A percentile compares a stretch with the other conserved stretches of the same genome.
Conservation (phyloP, 2,329 filamentous ascomycete species). For the Phyllosticta citrichinensis region DNA sequence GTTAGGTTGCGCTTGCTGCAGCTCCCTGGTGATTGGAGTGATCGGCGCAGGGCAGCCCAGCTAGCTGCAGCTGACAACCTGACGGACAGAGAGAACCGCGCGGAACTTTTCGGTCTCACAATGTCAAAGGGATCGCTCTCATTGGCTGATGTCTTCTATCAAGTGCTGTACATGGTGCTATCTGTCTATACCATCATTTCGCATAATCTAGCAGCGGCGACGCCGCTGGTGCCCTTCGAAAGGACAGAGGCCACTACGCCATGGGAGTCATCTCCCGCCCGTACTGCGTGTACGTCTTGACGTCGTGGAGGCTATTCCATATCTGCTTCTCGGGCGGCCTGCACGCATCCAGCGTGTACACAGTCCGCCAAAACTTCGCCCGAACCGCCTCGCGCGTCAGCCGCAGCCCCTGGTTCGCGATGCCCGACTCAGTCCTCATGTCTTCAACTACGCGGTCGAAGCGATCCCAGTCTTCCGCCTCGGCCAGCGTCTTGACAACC, state of each 20-base stretch:
- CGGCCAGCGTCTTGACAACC: slow-evolving; percentile 29
- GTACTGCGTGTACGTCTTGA: neutral
- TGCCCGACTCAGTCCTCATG: neutral
- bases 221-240: neutral
- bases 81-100: neutral
- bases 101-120: neutral
- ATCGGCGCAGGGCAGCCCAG: neutral
- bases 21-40: neutral
- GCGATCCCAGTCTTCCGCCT: slow-evolving; percentile 21
- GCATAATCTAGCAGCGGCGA: neutral
- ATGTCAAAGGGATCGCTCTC: neutral
- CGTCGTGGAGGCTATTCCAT: neutral
- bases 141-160: neutral
- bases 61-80: neutral
- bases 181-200: neutral
- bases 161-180: neutral
- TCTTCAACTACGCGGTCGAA: slow-evolving; percentile 1
- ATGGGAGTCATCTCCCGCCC: neutral
- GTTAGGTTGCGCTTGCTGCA: too few relatives aligned
- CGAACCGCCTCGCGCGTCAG: neutral
- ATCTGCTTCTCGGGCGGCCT: neutral
- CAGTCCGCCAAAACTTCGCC: neutral
- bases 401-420: neutral
- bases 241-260: neutral
- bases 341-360: neutral